phyloP scores from a whole-genome alignment of 352 stramenopile genomes.

The Globisporangium emineosum region DNA sequence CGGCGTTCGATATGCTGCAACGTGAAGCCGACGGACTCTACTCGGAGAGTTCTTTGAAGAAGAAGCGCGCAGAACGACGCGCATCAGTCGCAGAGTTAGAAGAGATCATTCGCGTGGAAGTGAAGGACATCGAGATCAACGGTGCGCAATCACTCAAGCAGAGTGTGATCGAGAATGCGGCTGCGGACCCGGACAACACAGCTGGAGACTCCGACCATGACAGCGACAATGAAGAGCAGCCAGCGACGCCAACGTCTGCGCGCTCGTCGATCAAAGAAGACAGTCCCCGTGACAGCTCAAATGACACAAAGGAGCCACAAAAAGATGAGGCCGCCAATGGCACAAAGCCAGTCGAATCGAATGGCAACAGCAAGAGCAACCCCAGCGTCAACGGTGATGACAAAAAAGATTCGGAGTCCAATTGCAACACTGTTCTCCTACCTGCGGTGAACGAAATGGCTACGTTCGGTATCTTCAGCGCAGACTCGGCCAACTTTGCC shows the following conservation, averaged over 20 bases:
- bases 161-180: constrained; percentile 52
- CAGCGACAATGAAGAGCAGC: constrained; percentile 15
- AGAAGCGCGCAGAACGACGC: constrained; percentile 39
- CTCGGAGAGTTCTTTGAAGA: constrained; percentile 30
- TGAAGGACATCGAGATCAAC: constrained; percentile 69
- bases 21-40: constrained; percentile 50
- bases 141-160: constrained; percentile 65
- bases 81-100: constrained; percentile 64
- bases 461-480: constrained; percentile 68
- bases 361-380: neutral
- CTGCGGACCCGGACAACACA: constrained; percentile 13
- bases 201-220: constrained; percentile 32
- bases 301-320: constrained; percentile 4
- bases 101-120: constrained; percentile 72
- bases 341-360: constrained; percentile 13
- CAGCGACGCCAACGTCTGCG: constrained; percentile 12
- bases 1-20: constrained; percentile 63
- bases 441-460: constrained; percentile 39
- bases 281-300: constrained; percentile 18
- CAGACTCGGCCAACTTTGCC: constrained; percentile 75
- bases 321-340: constrained; percentile 10
- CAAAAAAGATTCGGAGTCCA: constrained; percentile 31
- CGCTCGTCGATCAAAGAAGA: constrained; percentile 10
- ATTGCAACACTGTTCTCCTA: constrained; percentile 30
- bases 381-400: constrained; percentile 15